These are phyloP conservation scores for Chytridiales sp. DNA, from an alignment of 371 early-diverging fungal species.

Conservation along the genomic window DNA sequence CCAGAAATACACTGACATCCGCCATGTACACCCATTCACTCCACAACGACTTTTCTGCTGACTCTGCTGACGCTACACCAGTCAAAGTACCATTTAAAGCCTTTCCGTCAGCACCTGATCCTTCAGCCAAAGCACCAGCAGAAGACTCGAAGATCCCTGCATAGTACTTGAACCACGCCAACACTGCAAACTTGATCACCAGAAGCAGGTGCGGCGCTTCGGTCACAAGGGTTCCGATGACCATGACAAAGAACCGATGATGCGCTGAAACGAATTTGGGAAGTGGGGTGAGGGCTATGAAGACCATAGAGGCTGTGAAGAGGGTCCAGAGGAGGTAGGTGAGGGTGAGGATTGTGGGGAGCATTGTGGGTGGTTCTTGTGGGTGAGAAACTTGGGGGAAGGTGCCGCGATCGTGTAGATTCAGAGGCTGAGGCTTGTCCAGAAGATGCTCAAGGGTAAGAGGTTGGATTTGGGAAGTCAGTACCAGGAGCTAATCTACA, in stretches of 20 bases:
- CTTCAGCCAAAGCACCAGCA: no score
- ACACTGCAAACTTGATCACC: slow-evolving; percentile 14
- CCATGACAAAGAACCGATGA: slow-evolving; percentile 12
- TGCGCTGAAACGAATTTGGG: slow-evolving; percentile 8
- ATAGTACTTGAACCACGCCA: slow-evolving; percentile 11
- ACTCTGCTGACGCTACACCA: no score
- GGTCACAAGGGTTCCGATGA: slow-evolving; percentile 24
- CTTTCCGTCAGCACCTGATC: no score
- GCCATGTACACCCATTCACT: slow-evolving; percentile 24
- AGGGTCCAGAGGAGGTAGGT: slow-evolving; percentile 17
- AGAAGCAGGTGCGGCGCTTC: slow-evolving; percentile 29
- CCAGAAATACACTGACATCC: slow-evolving; percentile 26
- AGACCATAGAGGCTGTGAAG: slow-evolving; percentile 17
- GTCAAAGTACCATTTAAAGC: no score
- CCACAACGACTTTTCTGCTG: no score
- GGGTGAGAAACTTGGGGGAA: no score
- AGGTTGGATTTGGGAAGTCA: no score
- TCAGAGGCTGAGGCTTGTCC: no score
- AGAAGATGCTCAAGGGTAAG: no score
- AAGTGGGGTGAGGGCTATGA: slow-evolving; percentile 21
- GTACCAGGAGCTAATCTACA: no score
- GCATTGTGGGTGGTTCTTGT: slow-evolving; percentile 47
- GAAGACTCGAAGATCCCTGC: slow-evolving; percentile 14
- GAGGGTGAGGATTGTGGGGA: slow-evolving; percentile 8
- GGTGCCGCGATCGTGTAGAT: no score